A percentile compares a stretch with the other conserved stretches of the same genome.
These are phyloP conservation scores for Dorcoceras hygrometricum DNA, from an alignment of 257 asterid genomes.

Conservation along the genomic window DNA sequence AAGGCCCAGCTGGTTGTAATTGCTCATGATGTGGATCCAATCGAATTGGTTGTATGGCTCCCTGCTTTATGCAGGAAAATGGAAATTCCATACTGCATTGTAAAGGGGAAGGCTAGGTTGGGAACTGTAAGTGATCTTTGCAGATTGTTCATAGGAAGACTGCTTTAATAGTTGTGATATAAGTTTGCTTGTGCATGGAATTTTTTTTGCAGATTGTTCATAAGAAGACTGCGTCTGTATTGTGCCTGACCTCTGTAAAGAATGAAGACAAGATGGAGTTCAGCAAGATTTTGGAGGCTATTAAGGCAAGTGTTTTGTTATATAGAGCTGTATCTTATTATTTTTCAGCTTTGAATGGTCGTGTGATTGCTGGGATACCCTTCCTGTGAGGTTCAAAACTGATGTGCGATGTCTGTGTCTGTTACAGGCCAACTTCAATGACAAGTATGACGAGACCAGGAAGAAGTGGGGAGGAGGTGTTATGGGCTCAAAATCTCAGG, in stretches of 20 bases:
- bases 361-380: not conserved
- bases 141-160: too few relatives aligned
- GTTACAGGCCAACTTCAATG: too few relatives aligned
- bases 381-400: not conserved
- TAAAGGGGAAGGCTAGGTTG: too few relatives aligned
- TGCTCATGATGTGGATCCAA: constrained; percentile 66
- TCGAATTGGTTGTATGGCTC: constrained; percentile 59
- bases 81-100: too few relatives aligned
- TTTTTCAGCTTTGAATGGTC: not conserved
- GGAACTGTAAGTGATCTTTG: constrained; percentile 44
- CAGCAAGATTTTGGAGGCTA: too few relatives aligned
- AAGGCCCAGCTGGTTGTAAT: constrained; percentile 61
- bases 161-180: not conserved
- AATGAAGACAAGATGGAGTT: constrained; percentile 64
- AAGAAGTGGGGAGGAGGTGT: too few relatives aligned
- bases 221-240: constrained; percentile 51
- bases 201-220: constrained; percentile 42
- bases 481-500: too few relatives aligned
- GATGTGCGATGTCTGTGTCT: not conserved
- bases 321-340: too few relatives aligned
- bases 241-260: constrained; percentile 57
- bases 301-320: constrained; percentile 31
- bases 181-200: not conserved
- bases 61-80: too few relatives aligned
- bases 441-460: too few relatives aligned